Base-by-base conservation (phyloP, 306 rosid species). In the Cyclanthera cordifolia region DNA sequence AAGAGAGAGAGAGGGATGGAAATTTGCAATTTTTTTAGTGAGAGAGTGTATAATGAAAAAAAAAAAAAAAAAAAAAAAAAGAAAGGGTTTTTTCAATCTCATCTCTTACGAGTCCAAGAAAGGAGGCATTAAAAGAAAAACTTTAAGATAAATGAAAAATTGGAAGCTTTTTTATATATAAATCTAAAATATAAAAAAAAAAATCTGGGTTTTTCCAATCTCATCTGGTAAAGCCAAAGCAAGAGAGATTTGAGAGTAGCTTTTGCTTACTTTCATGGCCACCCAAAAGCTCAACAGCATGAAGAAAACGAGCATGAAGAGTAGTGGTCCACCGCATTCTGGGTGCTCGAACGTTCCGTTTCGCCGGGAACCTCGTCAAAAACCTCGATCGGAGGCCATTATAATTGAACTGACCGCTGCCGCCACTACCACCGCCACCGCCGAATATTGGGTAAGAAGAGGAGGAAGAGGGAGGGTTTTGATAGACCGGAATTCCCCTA, bases 281-380 rank as follows among this genome's bases (percentile, higher is more conserved):
- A 76, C 99, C 99, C 52, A 94, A 78, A 19, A 94, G 95, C 69
- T 94, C 95, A 63, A 94, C 99, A 17, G 97, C 99, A 56, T 94
- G 99, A 74, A 90, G 97, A 73, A 94, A 94, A 37, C 97, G 94
- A 79, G 97, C 91, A 67, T 94, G 99, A 54, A 94, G 97, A 1
- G 95, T 88, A 5, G 95, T 83, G 67, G 99, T 94, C 97, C 99
- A 94, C n/a, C 99, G 88, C 99, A 94, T 94, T 84, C 99, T 71
- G 0, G 99, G 99, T 12, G 99, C 96, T 63, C 99, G 83, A 84
- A 87, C 86, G 87, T 94, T 86, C 3, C 99, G 84, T 47, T 93
- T 93, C 0, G 95, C 80, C 1, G 96, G 99, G 28, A 90, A 93
- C 39, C 99, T 79, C 0, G 96, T 79, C 72, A 93, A 69, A 63